Percentiles rank a stretch among this genome's conserved stretches.
Conservation (phyloP, 139 green algal genomes). For the Haematococcus lacustris region DNA sequence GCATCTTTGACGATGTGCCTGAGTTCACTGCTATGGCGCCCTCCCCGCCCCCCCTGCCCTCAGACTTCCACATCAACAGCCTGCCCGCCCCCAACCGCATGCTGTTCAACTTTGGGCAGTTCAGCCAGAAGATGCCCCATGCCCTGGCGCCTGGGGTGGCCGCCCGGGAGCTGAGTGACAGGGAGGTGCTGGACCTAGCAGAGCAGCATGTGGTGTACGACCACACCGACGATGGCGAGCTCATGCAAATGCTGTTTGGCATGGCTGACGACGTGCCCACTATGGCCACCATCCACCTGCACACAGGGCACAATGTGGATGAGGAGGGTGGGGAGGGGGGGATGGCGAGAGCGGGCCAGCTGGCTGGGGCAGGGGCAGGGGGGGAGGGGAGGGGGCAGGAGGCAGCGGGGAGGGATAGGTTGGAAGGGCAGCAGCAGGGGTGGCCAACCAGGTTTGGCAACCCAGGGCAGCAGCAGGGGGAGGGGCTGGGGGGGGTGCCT, state of each 20-base stretch:
- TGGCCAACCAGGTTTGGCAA: neutral
- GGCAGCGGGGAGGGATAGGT: neutral
- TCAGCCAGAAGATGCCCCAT: conserved; percentile 34
- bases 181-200: conserved; percentile 1
- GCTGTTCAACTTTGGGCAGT: conserved; percentile 47
- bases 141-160: neutral
- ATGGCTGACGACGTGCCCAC: conserved; percentile 34
- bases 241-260: conserved; percentile 53
- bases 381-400: neutral
- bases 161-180: conserved; percentile 3
- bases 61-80: conserved; percentile 26
- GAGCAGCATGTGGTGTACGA: conserved; percentile 18
- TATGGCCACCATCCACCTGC: conserved; percentile 40
- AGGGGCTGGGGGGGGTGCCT: neutral
- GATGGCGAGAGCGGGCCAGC: neutral
- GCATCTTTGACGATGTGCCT: conserved; percentile 15
- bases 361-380: too few species aligned
- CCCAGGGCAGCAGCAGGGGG: neutral
- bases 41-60: conserved; percentile 32
- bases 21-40: conserved; percentile 19
- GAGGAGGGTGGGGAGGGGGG: neutral
- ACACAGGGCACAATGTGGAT: conserved; percentile 27
- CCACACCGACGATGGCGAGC: conserved; percentile 31
- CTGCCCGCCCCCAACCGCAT: conserved; percentile 8
- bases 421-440: neutral